Conservation (phyloP, 2,329 filamentous ascomycete genomes). For the Cordyceps militaris region DNA sequence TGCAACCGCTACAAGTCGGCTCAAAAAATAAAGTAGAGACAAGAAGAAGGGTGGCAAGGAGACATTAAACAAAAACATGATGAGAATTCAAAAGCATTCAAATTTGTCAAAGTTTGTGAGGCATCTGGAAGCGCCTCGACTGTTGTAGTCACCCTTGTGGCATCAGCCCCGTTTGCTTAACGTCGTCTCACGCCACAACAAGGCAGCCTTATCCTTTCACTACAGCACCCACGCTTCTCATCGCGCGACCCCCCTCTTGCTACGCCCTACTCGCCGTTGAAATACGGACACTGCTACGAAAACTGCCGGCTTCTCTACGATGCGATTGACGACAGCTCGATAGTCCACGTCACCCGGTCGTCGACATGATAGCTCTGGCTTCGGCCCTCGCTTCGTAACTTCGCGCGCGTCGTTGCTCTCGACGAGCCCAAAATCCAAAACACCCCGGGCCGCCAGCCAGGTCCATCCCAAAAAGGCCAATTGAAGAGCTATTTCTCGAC, state of each 20-base stretch:
- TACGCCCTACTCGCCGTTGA: not conserved
- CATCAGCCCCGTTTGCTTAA: conserved; percentile 1
- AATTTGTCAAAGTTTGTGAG: too few species aligned
- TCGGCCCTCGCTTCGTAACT: not conserved
- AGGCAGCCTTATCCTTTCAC: not conserved
- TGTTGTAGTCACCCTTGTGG: not conserved
- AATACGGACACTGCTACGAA: not conserved
- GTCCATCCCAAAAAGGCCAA: not conserved
- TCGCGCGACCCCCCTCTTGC: not conserved
- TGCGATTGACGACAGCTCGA: not conserved
- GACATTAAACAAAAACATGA: too few species aligned
- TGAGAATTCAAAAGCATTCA: too few species aligned
- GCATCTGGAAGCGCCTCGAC: not conserved
- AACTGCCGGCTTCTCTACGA: not conserved
- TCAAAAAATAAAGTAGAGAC: too few species aligned
- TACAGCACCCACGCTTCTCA: not conserved
- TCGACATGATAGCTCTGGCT: conserved; percentile 2
- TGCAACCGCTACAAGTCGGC: too few species aligned
- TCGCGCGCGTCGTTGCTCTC: not conserved
- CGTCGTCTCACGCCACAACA: not conserved
- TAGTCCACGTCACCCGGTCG: not conserved
- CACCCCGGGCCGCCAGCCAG: not conserved
- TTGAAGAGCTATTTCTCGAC: not conserved
- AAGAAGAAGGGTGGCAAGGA: too few species aligned
- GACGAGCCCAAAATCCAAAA: not conserved